phyloP scores from a whole-genome alignment of 2,329 filamentous ascomycete genomes.

The Graphiopsis chlorocephala region DNA sequence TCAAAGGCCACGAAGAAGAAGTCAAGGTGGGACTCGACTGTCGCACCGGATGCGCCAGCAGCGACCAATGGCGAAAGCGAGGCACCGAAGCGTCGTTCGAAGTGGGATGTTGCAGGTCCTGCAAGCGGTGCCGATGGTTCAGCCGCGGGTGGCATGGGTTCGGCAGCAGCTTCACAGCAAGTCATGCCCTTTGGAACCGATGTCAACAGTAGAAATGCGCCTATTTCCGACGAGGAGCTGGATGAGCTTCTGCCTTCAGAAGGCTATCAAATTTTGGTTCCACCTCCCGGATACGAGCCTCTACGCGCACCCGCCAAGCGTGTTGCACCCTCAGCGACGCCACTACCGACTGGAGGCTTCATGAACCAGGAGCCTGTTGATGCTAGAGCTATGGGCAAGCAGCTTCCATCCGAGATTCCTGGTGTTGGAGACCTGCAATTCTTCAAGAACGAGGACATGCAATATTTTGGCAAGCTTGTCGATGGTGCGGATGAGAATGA shows the following conservation, averaged over 20 bases:
- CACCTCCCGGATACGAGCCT: constrained; percentile 88
- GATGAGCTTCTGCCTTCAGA: constrained; percentile 86
- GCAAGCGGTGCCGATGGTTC: constrained; percentile 57
- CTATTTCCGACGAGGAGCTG: constrained; percentile 89
- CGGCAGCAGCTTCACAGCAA: constrained; percentile 67
- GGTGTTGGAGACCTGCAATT: constrained; percentile 95
- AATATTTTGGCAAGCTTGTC: constrained; percentile 95
- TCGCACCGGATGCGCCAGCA: constrained; percentile 50
- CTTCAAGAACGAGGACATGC: constrained; percentile 98
- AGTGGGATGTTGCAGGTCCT: constrained; percentile 87
- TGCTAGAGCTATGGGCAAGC: constrained; percentile 77
- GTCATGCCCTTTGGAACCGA: constrained; percentile 72
- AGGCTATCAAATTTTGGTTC: constrained; percentile 88
- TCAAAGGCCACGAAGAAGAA: constrained; percentile 57
- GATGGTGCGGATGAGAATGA: constrained; percentile 90
- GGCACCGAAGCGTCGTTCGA: constrained; percentile 69
- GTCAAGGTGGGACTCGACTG: constrained; percentile 85
- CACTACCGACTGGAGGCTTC: constrained; percentile 71
- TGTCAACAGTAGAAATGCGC: constrained; percentile 72
- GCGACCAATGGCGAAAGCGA: constrained; percentile 53
- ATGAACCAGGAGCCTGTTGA: constrained; percentile 97
- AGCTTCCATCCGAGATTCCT: constrained; percentile 90
- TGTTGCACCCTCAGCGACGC: constrained; percentile 68
- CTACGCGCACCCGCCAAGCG: constrained; percentile 74
- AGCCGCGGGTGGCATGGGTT: constrained; percentile 62